Base-by-base conservation (phyloP, 176 grass and related monocot species). In the Stipa capillata region DNA sequence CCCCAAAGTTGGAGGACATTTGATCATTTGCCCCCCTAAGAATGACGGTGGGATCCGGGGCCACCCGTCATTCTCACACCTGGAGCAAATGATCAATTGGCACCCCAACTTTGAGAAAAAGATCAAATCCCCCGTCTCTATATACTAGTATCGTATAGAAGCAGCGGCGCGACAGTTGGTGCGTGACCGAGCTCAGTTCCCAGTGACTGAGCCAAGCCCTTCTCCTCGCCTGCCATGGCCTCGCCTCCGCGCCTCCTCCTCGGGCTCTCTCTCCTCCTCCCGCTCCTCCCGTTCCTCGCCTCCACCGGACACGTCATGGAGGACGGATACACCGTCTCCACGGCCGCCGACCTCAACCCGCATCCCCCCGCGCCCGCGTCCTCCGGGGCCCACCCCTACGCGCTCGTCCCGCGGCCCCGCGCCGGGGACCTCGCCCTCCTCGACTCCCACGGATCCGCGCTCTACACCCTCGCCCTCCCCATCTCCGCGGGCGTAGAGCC, bases 271-370 rank as follows among this genome's bases (percentile, higher is more conserved):
- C 20, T 70, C 14, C n/a, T 70, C 45, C 44, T 45, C 52, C 9
- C 52, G 3, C 21, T 86, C 14, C 0, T 56, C 28, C 69, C 78
- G 25, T 8, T 83, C 8, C 66, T 78, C n/a, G 69, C 88, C 3
- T 55, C 40, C 20, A 69, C 68, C 7, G 23, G 33, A 0, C 65
- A 9, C 27, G 60, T 90, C 65, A 62, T 89, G 8, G 87, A 89
- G 72, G 72, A 85, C n/a, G 87, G 78, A 45, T 89, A 89, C 78
- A 24, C 78, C 23, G 72, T 89, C 1, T 65, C 87, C 72, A 89
- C 83, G 1, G 73, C 36, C 48, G 72, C 73, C 28, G 83, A 89
- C 72, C 57, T 81, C 49, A 89, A 82, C 83, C 78, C 18, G 13
- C 74, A 4, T 3, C 10, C 44, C 18, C 5, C 55, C 20, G 13